Evolutionary conservation across 2,329 filamentous ascomycete species (phyloP), one percentile per base, ranked within the genome.

Genomic region (Zalaria sp.): DNA sequence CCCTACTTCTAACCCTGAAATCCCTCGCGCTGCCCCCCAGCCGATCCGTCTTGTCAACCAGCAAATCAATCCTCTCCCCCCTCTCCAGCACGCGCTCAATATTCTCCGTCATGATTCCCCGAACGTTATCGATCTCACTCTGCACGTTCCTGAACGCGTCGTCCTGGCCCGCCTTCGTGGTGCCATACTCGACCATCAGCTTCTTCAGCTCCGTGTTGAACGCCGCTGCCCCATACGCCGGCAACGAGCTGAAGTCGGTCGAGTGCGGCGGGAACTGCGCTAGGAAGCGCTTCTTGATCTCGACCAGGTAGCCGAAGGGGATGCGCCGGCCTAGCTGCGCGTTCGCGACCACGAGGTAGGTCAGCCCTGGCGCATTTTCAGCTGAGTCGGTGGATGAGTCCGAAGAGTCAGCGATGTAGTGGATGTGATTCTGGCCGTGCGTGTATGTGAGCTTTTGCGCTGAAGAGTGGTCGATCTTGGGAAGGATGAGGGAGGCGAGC

Each of bases 21-120:
- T 98, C 91, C 53, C 81, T 72, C 41, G 91, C 87, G 59, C 79
- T 91, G 27, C 84, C 85, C 9, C 89, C 91, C 34, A 98, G 63
- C 35, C 87, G 72, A 59, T 95, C 89, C 38, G 93, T 98, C 77
- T 98, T 95, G 61, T 96, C 88, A 25, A 98, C 88, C 37, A 98
- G 67, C 51, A 95, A 62, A 64, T 95, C 87, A 57, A 98, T 89
- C 49, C 89, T 72, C 72, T 98, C 91, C 32, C 91, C 88, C 29
- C 87, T 71, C 70, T 93, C 86, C 43, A 94, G 66, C 49, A 94
- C 72, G 47, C 82, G 77, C 69, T 94, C 88, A 49, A 94, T 94
- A 60, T 93, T 94, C 67, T 86, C 78, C 44, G 85, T 93, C 87
- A 93, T 94, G 60, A 94, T 93, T 41, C 85, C 83, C 37, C 82